A percentile compares a stretch with the other conserved stretches of the same genome.
Conservation (phyloP, 345 rosid species). For the Bruguiera gymnorhiza region DNA sequence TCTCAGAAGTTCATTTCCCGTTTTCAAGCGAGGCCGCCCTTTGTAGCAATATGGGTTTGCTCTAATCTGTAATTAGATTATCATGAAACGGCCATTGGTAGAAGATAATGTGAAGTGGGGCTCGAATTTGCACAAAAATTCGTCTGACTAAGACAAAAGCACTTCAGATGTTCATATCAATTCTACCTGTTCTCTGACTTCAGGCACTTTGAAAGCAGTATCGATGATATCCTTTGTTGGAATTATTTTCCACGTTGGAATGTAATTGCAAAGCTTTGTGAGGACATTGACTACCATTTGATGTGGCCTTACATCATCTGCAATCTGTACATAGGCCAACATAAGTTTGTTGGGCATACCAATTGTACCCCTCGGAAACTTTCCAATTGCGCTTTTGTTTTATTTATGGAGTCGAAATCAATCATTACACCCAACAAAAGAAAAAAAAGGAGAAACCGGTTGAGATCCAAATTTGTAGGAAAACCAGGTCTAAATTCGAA, state of each 20-base stretch:
- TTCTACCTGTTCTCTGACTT: constrained; percentile 57
- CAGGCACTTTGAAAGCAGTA: constrained; percentile 55
- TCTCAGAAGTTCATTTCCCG: constrained; percentile 55
- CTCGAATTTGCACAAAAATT: too few relatives aligned
- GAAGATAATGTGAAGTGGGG: too few relatives aligned
- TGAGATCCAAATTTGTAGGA: constrained; percentile 10
- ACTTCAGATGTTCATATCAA: too few relatives aligned
- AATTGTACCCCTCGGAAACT: too few relatives aligned
- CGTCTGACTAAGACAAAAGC: too few relatives aligned
- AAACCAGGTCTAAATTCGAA: not conserved
- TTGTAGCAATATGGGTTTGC: constrained; percentile 71
- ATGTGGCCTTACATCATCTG: constrained; percentile 61
- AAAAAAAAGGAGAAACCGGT: not conserved
- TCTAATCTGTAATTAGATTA: constrained; percentile 41
- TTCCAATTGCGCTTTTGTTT: too few relatives aligned
- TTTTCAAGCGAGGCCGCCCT: constrained; percentile 71
- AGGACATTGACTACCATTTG: constrained; percentile 37
- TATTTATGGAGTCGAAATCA: too few relatives aligned
- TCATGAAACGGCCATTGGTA: too few relatives aligned
- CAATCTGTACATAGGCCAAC: constrained; percentile 40
- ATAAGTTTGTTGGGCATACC: too few relatives aligned
- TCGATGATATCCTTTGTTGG: constrained; percentile 60
- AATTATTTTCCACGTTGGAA: constrained; percentile 77
- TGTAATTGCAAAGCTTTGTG: constrained; percentile 32
- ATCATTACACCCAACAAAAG: too few relatives aligned